These are phyloP conservation scores for Kodamaea derodonti DNA, from an alignment of 1,139 yeast genomes.

Conservation along the genomic window DNA sequence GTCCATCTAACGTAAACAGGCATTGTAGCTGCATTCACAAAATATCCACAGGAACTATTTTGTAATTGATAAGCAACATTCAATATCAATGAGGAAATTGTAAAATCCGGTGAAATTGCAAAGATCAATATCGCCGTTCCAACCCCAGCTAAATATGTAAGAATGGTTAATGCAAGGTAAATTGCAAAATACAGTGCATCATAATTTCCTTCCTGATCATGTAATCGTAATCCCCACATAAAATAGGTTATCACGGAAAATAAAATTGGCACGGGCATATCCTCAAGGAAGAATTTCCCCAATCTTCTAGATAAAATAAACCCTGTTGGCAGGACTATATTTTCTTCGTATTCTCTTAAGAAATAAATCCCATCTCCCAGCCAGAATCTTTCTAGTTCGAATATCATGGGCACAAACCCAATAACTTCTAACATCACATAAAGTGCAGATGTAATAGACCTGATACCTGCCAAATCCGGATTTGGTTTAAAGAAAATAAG, in stretches of 20 bases:
- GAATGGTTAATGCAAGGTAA: slow-evolving; percentile 56
- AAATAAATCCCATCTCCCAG: slow-evolving; percentile 62
- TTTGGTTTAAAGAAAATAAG: slow-evolving; percentile 74
- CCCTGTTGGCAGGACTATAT: slow-evolving; percentile 63
- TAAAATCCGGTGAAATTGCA: slow-evolving; percentile 59
- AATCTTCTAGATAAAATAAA: slow-evolving; percentile 65
- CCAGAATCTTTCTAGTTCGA: slow-evolving; percentile 74
- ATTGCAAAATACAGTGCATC: slow-evolving; percentile 49
- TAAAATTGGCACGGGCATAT: slow-evolving; percentile 56
- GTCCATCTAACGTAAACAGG: slow-evolving; percentile 89
- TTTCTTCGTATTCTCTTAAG: slow-evolving; percentile 72
- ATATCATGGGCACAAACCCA: slow-evolving; percentile 64
- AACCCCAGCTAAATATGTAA: slow-evolving; percentile 56
- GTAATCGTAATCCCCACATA: slow-evolving; percentile 66
- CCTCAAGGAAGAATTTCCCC: slow-evolving; percentile 67
- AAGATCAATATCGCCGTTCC: slow-evolving; percentile 54
- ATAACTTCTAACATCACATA: slow-evolving; percentile 65
- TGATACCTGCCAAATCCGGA: slow-evolving; percentile 59
- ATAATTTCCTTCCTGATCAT: slow-evolving; percentile 16
- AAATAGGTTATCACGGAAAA: slow-evolving; percentile 65
- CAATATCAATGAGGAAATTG: slow-evolving; percentile 59
- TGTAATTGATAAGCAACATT: slow-evolving; percentile 68
- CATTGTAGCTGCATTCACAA: slow-evolving; percentile 67
- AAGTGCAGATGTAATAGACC: slow-evolving; percentile 60
- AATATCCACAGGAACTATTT: slow-evolving; percentile 78